These are phyloP conservation scores for Lepiota brunneoincarnata DNA, from an alignment of 768 basidiomycete genomes.

Conservation along the genomic window DNA sequence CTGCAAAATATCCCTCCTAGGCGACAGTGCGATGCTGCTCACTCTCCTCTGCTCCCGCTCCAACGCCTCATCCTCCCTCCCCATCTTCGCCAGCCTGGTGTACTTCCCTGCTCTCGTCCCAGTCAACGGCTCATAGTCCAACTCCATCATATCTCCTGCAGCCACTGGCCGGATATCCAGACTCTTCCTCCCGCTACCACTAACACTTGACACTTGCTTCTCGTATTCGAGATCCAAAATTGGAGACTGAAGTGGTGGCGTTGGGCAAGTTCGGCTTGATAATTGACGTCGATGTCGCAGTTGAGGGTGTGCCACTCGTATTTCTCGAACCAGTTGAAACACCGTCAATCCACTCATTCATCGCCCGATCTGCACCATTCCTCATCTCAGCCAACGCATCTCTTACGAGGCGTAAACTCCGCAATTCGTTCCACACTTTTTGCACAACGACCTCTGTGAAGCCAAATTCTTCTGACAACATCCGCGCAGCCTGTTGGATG, in stretches of 20 bases:
- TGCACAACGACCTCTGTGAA: slow-evolving; percentile 39
- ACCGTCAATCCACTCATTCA: slow-evolving; percentile 1
- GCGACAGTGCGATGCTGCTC: slow-evolving; percentile 21
- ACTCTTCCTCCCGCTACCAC: not conserved
- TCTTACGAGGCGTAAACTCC: slow-evolving; percentile 37
- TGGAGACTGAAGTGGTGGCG: not conserved
- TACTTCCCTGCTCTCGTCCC: slow-evolving; percentile 21
- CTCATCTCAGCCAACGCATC: slow-evolving; percentile 34
- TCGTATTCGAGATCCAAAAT: not conserved
- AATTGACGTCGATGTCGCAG: not conserved
- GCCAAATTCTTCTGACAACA: slow-evolving; percentile 45
- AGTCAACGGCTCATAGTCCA: slow-evolving; percentile 24
- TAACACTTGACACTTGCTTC: not conserved
- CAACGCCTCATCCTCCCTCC: slow-evolving; percentile 32
- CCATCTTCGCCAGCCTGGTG: slow-evolving; percentile 29
- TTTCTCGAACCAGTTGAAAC: not conserved
- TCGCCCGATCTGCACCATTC: slow-evolving; percentile 28
- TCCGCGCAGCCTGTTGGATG: slow-evolving; percentile 24
- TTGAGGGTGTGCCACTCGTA: not conserved
- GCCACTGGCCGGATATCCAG: slow-evolving; percentile 21
- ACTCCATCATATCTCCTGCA: not conserved
- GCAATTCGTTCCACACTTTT: slow-evolving; percentile 30
- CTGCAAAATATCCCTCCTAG: slow-evolving; percentile 1
- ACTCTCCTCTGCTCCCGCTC: slow-evolving; percentile 31
- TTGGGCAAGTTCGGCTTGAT: not conserved